Percentiles rank a stretch among this genome's conserved stretches.
Conservation (phyloP, 495 filamentous ascomycete genomes). For the Podospora pseudocomata region DNA sequence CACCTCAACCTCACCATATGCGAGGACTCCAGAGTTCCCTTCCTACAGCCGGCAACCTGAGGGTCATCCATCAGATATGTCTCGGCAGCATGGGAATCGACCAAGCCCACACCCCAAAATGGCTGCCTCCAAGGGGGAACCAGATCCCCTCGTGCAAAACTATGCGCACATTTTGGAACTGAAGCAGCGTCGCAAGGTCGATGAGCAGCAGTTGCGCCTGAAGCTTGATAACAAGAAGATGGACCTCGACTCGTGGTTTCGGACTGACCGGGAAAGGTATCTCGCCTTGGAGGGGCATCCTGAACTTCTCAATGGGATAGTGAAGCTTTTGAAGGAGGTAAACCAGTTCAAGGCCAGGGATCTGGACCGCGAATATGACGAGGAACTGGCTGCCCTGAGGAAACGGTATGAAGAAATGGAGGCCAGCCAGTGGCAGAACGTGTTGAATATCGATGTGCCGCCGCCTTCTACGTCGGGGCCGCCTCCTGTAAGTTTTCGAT, state of each 20-base stretch:
- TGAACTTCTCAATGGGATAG: not conserved
- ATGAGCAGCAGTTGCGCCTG: not conserved
- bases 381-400: not conserved
- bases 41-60: not conserved
- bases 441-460: not conserved
- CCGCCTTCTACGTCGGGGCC: not conserved
- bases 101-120: not conserved
- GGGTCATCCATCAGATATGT: not conserved
- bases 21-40: not conserved
- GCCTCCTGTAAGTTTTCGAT: not conserved
- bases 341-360: not conserved
- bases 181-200: not conserved
- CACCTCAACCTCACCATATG: not conserved
- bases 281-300: not conserved
- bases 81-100: not conserved
- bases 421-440: not conserved
- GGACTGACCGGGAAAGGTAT: not conserved
- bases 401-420: not conserved
- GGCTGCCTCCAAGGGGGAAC: not conserved
- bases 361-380: not conserved
- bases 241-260: not conserved
- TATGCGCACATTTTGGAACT: not conserved
- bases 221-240: not conserved
- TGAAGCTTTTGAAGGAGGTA: not conserved
- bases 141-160: not conserved